These are phyloP conservation scores for Pichia cactophila DNA, from an alignment of 1,139 yeast species.

Conservation along the genomic window DNA sequence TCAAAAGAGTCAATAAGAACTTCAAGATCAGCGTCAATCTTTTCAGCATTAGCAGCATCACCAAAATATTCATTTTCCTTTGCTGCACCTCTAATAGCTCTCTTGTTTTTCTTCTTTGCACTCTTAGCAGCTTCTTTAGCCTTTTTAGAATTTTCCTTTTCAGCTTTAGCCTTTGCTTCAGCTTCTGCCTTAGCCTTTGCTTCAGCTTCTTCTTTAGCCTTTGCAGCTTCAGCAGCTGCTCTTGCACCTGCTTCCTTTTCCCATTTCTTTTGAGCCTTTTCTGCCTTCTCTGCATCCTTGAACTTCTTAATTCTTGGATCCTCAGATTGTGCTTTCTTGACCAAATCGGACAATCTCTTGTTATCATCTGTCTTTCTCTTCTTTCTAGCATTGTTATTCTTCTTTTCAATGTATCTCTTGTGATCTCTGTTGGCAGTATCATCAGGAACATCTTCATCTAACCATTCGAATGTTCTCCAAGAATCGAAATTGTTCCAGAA, in stretches of 20 bases:
- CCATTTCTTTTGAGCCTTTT: conserved; percentile 93
- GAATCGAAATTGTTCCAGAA: conserved; percentile 97
- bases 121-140: conserved; percentile 95
- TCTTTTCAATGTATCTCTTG: conserved; percentile 96
- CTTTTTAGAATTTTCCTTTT: conserved; percentile 72
- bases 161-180: conserved; percentile 52
- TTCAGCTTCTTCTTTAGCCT: conserved; percentile 75
- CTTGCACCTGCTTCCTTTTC: conserved; percentile 97
- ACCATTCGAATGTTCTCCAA: conserved; percentile 96
- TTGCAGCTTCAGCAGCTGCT: conserved; percentile 87
- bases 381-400: conserved; percentile 93
- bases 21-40: conserved; percentile 74
- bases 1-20: conserved; percentile 70
- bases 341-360: conserved; percentile 78
- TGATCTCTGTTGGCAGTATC: conserved; percentile 98
- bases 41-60: conserved; percentile 56
- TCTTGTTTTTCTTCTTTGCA: conserved; percentile 97
- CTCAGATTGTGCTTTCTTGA: conserved; percentile 78
- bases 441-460: conserved; percentile 99
- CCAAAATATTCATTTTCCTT: conserved; percentile 86
- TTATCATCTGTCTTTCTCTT: conserved; percentile 97
- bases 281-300: conserved; percentile 92
- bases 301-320: conserved; percentile 93
- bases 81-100: conserved; percentile 74
- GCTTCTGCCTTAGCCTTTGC: conserved; percentile 74